Conservation (phyloP, 192 early-diverging fungal genomes). For the Haplosporangium gracile region DNA sequence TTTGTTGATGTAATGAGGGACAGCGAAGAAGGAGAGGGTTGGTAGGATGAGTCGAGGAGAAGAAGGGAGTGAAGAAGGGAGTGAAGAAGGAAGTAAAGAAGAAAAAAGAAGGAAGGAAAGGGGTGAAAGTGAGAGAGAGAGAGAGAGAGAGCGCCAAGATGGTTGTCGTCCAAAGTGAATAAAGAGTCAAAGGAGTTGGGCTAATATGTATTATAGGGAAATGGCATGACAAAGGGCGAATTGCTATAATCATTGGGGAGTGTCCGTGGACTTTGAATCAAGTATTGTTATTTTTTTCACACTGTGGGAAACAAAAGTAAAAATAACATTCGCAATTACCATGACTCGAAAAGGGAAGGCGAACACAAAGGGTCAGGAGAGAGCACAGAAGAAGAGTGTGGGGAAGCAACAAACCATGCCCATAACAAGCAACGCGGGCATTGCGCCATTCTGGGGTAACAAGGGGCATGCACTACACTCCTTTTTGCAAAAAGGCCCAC, state of each 20-base stretch:
- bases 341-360: constrained; percentile 1
- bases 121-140: neutral
- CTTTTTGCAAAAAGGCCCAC: no score
- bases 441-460: constrained; percentile 8
- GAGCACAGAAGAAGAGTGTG: neutral
- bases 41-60: neutral
- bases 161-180: no score
- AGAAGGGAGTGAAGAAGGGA: neutral
- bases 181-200: no score
- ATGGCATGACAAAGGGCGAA: constrained; percentile 5
- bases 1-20: neutral
- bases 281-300: no score
- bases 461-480: neutral
- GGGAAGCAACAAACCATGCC: neutral
- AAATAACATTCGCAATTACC: neutral
- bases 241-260: neutral
- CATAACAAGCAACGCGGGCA: neutral
- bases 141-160: neutral
- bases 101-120: neutral
- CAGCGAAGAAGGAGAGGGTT: neutral
- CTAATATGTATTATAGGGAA: neutral
- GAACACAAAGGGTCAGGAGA: neutral
- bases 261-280: neutral
- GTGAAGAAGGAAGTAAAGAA: neutral
- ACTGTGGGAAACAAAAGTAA: constrained; percentile 3